Base-by-base conservation (phyloP, 2,329 filamentous ascomycete species). In the Cercospora berteroae region DNA sequence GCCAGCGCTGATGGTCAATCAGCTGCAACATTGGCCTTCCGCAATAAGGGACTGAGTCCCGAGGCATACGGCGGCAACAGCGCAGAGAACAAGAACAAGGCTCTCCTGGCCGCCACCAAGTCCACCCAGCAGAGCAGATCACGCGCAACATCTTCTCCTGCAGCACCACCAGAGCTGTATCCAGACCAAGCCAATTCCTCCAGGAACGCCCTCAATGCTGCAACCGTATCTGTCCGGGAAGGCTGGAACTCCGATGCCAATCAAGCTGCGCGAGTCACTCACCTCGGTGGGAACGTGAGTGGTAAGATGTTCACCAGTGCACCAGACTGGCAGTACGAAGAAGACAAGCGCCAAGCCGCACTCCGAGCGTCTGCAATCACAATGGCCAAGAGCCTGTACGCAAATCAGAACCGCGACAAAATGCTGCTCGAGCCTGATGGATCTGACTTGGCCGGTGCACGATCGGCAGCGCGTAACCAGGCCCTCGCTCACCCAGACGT, bases 331-430 rank as follows among this genome's bases (percentile, higher is more conserved):
- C 92, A 96, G 74, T 81, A 88, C 0, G 89, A 95, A 48, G 93
- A 97, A 74, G 86, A 89, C 77, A 88, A 86, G 69, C 87, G 86
- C 66, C 86, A 89, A 55, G 90, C 93, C 71, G 88, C 89, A 4
- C 82, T 96, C 2, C 90, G 90, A 70, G 92, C 93, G 31, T 94
- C 93, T 20, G 93, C 94, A 2, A 83, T 97, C 3, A 92, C 91
- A 10, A 96, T 97, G 93, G 93, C 94, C 6, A 91, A 90, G 79
- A 88, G 90, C 72, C 94, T 97, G 88, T 97, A 93, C 76, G 86
- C 83, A 10, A 87, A 92, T 69, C 86, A 85, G 68, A 85, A 76
- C 52, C 74, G 75, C 4, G 69, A 70, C 2, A 69, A 65, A 4
- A 66, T 74, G 39, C 63, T 65, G 13, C 61, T 67, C 12, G 71